A percentile compares a stretch with the other conserved stretches of the same genome.
These are phyloP conservation scores for Lophiotrema nucula DNA, from an alignment of 495 filamentous ascomycete genomes.

Conservation along the genomic window DNA sequence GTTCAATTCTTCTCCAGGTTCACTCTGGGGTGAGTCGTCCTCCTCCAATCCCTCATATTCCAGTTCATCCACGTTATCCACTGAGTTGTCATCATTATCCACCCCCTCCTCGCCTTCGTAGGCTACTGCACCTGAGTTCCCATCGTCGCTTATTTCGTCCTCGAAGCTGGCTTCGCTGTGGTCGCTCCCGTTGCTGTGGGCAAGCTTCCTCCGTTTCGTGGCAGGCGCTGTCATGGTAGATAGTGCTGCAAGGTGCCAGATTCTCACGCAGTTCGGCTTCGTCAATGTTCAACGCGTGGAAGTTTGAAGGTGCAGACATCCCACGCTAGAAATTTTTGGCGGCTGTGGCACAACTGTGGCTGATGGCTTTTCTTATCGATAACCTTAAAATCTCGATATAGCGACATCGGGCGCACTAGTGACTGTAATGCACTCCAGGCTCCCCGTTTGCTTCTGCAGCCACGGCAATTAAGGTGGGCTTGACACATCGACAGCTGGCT, in stretches of 20 bases:
- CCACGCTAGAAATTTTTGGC: too few relatives aligned
- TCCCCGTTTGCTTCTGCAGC: too few relatives aligned
- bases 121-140: not conserved
- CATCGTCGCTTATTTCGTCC: too few relatives aligned
- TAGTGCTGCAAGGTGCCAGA: too few relatives aligned
- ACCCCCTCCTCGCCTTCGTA: not conserved
- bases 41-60: too few relatives aligned
- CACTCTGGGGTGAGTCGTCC: too few relatives aligned
- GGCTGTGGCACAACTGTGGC: not conserved
- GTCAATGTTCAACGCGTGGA: too few relatives aligned
- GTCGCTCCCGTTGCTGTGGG: slow-evolving; percentile 28
- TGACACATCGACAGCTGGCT: too few relatives aligned
- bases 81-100: not conserved
- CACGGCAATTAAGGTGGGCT: too few relatives aligned
- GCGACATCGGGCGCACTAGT: not conserved
- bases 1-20: not conserved
- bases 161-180: not conserved
- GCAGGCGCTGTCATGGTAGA: slow-evolving; percentile 35
- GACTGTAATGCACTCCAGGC: too few relatives aligned
- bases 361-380: slow-evolving; percentile 31
- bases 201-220: slow-evolving; percentile 39
- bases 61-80: not conserved
- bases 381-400: slow-evolving; percentile 22
- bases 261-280: too few relatives aligned
- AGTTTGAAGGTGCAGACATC: too few relatives aligned